Evolutionary conservation across 495 filamentous ascomycete species (phyloP).

Genomic region (Penicillium bovifimosum): DNA sequence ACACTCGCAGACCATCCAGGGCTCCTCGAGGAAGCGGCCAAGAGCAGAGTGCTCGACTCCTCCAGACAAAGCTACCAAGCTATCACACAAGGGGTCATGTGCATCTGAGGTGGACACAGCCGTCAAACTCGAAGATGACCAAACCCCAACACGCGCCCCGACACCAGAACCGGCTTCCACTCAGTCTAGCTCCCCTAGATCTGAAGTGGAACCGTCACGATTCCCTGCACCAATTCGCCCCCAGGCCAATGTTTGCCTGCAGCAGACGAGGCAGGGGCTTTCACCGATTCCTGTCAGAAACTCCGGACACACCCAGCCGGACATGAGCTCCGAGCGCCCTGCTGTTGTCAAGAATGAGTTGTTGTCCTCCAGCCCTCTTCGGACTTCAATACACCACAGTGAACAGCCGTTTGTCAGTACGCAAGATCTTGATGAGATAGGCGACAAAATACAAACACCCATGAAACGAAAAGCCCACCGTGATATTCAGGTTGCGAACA

Average conservation of each 20-base stretch:
- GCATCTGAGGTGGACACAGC: background rate
- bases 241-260: slow-evolving; percentile 25
- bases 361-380: slow-evolving; percentile 32
- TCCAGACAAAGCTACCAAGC: background rate
- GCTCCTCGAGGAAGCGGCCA: background rate
- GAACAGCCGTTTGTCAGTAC: slow-evolving; percentile 36
- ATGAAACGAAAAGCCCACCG: slow-evolving; percentile 43
- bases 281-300: background rate
- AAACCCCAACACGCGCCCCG: background rate
- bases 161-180: slow-evolving; percentile 7
- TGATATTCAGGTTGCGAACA: slow-evolving; percentile 6
- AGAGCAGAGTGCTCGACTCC: background rate
- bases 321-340: background rate
- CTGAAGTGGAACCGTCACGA: background rate
- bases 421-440: slow-evolving; percentile 71
- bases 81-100: background rate
- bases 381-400: slow-evolving; percentile 17
- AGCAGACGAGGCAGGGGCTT: slow-evolving; percentile 21
- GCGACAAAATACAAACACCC: slow-evolving; percentile 57
- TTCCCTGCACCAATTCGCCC: slow-evolving; percentile 34
- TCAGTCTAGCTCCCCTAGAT: slow-evolving; percentile 12
- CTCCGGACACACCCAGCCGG: background rate
- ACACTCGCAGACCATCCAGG: background rate
- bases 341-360: slow-evolving; percentile 30
- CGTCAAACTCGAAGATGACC: slow-evolving; percentile 4